phyloP scores from a whole-genome alignment of 257 asterid species.

The Fraxinus quadrangulata region DNA sequence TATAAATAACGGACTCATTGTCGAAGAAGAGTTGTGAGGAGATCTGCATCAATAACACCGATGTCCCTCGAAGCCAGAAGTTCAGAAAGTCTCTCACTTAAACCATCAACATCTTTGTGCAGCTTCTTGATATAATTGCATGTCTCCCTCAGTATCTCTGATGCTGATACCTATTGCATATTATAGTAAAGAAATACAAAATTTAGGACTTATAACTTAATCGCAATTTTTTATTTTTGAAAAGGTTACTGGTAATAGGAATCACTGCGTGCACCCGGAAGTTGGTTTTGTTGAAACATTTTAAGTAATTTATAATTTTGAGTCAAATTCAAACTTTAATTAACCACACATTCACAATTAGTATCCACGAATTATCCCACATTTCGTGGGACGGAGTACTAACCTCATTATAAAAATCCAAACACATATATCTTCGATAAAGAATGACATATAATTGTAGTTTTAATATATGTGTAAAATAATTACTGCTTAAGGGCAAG shows the following conservation, averaged over 20 bases:
- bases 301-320: too few species aligned
- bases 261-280: background rate
- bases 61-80: conserved; percentile 49
- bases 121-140: conserved; percentile 60
- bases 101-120: conserved; percentile 64
- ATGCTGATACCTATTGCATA: conserved; percentile 40
- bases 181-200: background rate
- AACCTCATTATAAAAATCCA: too few species aligned
- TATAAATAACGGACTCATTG: conserved; percentile 18
- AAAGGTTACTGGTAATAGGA: background rate
- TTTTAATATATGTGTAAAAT: too few species aligned
- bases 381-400: too few species aligned
- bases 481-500: too few species aligned
- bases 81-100: conserved; percentile 56
- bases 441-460: background rate
- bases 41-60: conserved; percentile 39
- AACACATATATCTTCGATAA: background rate
- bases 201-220: background rate
- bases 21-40: conserved; percentile 42
- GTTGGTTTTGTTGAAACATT: too few species aligned
- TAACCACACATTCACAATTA: too few species aligned
- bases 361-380: too few species aligned
- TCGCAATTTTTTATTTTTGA: background rate
- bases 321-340: too few species aligned
- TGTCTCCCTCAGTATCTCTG: conserved; percentile 49